These are phyloP conservation scores for Silybum marianum DNA, from an alignment of 129 eudicot genomes.

Conservation along the genomic window DNA sequence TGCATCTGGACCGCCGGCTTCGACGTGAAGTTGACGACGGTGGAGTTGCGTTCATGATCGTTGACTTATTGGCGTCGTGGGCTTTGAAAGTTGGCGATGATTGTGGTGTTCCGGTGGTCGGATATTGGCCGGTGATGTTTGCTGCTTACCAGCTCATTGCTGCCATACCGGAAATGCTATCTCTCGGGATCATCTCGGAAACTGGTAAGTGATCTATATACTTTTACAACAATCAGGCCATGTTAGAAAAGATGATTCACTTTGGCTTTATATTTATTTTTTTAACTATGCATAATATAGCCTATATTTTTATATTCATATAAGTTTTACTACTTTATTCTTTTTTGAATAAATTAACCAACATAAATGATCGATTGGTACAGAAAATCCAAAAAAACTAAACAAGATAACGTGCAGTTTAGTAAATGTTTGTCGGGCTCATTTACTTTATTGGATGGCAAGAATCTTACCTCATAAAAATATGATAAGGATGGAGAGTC, in stretches of 20 bases:
- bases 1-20: conserved; percentile 41
- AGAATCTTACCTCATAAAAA: no score
- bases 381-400: neutral
- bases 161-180: conserved; percentile 68
- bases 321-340: neutral
- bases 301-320: neutral
- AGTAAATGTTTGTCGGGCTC: no score
- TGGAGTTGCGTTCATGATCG: conserved; percentile 53
- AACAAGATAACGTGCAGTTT: no score
- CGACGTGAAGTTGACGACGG: conserved; percentile 30
- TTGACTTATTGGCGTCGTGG: conserved; percentile 78
- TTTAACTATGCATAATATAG: no score
- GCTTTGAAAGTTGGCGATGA: conserved; percentile 58
- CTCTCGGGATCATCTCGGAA: conserved; percentile 55
- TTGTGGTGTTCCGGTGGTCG: conserved; percentile 65
- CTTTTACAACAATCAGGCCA: neutral
- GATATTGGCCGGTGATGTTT: conserved; percentile 94
- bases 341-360: neutral
- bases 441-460: no score
- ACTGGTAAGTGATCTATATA: conserved; percentile 46
- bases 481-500: no score
- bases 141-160: conserved; percentile 61
- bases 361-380: neutral
- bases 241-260: neutral
- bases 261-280: no score